Evolutionary conservation across 1,284 basidiomycete species (phyloP).

Genomic region (Paramarasmius palmivorus): DNA sequence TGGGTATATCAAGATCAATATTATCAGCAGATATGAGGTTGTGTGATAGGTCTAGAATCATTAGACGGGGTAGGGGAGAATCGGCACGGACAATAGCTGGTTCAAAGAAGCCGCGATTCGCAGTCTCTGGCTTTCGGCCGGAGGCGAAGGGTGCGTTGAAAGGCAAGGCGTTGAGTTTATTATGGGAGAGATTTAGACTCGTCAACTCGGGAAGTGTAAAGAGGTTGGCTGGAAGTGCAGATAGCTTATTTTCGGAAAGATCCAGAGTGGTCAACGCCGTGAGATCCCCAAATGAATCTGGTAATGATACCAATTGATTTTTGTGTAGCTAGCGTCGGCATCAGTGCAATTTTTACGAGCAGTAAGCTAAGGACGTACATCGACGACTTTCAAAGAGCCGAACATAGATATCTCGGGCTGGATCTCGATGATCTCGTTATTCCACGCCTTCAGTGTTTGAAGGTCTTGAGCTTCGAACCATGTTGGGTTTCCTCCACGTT

Average conservation of each 20-base stretch:
- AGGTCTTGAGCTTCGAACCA: constrained; percentile 83
- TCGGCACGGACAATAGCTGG: constrained; percentile 60
- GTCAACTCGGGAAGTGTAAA: constrained; percentile 69
- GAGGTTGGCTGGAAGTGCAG: constrained; percentile 58
- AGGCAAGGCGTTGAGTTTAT: constrained; percentile 57
- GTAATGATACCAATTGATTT: constrained; percentile 63
- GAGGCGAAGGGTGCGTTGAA: constrained; percentile 59
- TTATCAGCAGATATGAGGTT: constrained; percentile 57
- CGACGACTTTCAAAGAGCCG: constrained; percentile 73
- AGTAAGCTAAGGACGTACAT: constrained; percentile 46
- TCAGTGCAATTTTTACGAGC: constrained; percentile 6
- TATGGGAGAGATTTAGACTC: constrained; percentile 70
- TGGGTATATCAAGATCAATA: constrained; percentile 57
- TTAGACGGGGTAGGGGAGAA: constrained; percentile 62
- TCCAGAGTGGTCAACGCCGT: constrained; percentile 63
- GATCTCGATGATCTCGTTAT: constrained; percentile 74
- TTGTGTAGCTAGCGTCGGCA: constrained; percentile 62
- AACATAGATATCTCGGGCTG: constrained; percentile 81
- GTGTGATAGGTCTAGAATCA: constrained; percentile 58
- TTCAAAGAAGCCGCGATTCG: constrained; percentile 59
- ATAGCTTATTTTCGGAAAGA: constrained; percentile 68
- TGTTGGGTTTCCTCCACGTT: constrained; percentile 43
- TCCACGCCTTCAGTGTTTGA: constrained; percentile 70
- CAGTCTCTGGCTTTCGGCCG: constrained; percentile 24
- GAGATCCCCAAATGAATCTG: constrained; percentile 65